Percentiles rank a stretch among this genome's conserved stretches.
These are phyloP conservation scores for Aspergillus ustus DNA, from an alignment of 2,329 filamentous ascomycete species.

Conservation along the genomic window DNA sequence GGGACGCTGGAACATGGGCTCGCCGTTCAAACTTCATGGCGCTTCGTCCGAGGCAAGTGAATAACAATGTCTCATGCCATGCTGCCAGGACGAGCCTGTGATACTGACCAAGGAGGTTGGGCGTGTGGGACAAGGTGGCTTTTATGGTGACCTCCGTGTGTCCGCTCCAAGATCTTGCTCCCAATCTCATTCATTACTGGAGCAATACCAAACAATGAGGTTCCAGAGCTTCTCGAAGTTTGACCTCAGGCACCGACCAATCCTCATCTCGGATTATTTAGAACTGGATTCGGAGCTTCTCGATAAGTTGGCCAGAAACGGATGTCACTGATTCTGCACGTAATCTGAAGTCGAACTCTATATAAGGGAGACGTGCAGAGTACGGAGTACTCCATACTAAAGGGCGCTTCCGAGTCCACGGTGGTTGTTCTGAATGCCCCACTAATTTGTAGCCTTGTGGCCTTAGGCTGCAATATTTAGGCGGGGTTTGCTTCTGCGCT, in stretches of 20 bases:
- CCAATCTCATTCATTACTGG: neutral
- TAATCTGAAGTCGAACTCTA: neutral
- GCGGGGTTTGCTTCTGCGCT: conserved; percentile 28
- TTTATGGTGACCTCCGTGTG: neutral
- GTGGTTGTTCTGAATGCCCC: conserved; percentile 10
- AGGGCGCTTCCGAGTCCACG: neutral
- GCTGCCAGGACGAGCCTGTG: neutral
- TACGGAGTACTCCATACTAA: too few species aligned
- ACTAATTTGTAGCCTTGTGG: conserved; percentile 20
- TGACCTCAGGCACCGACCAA: neutral
- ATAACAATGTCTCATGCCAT: neutral
- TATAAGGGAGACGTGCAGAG: too few species aligned
- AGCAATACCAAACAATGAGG: neutral
- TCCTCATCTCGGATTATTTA: neutral
- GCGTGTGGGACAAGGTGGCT: neutral
- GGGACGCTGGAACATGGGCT: neutral
- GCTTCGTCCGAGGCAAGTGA: neutral
- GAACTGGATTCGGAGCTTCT: neutral
- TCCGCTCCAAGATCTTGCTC: neutral
- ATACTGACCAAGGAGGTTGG: neutral
- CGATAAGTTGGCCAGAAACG: neutral
- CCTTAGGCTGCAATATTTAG: conserved; percentile 21
- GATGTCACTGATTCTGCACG: neutral
- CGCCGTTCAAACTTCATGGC: neutral
- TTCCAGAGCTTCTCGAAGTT: neutral